phyloP scores from a whole-genome alignment of 495 filamentous ascomycete genomes.

The Choiromyces venosus region DNA sequence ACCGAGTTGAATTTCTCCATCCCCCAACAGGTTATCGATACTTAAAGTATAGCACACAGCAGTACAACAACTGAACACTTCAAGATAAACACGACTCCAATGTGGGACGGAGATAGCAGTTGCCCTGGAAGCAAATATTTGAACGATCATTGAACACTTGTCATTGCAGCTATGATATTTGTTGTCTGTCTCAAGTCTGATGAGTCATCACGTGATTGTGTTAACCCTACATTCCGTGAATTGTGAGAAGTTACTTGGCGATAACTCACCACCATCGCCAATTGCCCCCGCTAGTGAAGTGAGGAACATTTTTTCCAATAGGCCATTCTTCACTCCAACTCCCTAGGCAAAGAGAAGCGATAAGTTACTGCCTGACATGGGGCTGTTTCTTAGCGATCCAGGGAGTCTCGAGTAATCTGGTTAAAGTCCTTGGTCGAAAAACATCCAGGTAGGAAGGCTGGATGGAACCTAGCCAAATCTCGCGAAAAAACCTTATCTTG shows the following conservation, averaged over 20 bases:
- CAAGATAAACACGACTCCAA: background rate
- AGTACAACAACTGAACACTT: background rate
- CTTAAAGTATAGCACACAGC: background rate
- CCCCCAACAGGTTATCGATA: background rate
- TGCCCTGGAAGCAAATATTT: background rate
- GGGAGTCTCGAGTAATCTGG: background rate
- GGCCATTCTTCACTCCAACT: background rate
- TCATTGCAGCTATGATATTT: background rate
- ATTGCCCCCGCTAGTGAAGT: background rate
- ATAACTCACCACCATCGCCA: background rate
- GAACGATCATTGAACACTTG: background rate
- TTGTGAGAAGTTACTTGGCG: background rate
- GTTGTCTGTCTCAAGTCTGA: background rate
- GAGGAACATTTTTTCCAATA: too few relatives aligned
- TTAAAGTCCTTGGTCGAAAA: background rate
- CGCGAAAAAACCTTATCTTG: background rate
- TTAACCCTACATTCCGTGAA: background rate
- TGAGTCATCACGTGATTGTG: background rate
- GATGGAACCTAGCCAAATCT: background rate
- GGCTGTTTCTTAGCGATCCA: background rate
- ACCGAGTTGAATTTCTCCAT: background rate
- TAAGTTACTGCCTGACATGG: background rate
- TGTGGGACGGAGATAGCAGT: background rate
- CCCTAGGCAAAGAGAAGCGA: background rate
- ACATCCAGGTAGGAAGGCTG: background rate